A percentile compares a stretch with the other conserved stretches of the same genome.
These are phyloP conservation scores for Penicillium brevicompactum DNA, from an alignment of 2,329 filamentous ascomycete species.

Conservation along the genomic window DNA sequence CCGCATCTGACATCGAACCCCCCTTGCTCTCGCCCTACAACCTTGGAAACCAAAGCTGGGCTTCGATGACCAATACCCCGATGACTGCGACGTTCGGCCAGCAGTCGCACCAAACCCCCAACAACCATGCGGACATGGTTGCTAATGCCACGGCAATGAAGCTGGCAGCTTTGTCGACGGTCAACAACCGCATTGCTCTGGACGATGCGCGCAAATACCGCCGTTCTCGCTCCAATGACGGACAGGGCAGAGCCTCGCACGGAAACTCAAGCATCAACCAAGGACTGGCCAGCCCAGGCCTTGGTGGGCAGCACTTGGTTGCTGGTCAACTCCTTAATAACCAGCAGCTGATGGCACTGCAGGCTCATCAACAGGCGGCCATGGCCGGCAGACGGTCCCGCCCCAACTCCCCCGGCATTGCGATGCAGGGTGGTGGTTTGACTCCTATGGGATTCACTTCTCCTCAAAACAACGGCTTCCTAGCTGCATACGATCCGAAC, in stretches of 20 bases:
- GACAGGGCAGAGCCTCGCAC: constrained; percentile 48
- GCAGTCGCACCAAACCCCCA: constrained; percentile 42
- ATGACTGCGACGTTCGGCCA: constrained; percentile 84
- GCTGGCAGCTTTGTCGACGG: constrained; percentile 90
- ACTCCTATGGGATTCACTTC: constrained; percentile 74
- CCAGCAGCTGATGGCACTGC: constrained; percentile 81
- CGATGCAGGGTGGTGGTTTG: constrained; percentile 69
- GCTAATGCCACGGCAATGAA: constrained; percentile 99
- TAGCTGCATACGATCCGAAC: constrained; percentile 79
- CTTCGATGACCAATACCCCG: constrained; percentile 96
- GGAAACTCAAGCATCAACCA: constrained; percentile 66
- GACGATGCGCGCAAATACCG: constrained; percentile 97
- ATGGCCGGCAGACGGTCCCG: constrained; percentile 75
- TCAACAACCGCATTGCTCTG: constrained; percentile 95
- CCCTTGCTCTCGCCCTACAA: constrained; percentile 81
- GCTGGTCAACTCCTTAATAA: constrained; percentile 83
- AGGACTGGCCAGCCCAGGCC: constrained; percentile 62
- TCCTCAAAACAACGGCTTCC: constrained; percentile 91
- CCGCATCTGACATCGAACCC: constrained; percentile 72
- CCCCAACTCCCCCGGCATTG: constrained; percentile 84
- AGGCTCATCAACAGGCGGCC: constrained; percentile 63
- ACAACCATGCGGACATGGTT: constrained; percentile 91
- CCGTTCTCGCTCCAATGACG: constrained; percentile 85
- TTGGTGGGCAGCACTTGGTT: constrained; percentile 76
- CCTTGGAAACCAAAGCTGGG: constrained; percentile 87